Evolutionary conservation across 768 basidiomycete species (phyloP).

Genomic region (Podaxis sp.): DNA sequence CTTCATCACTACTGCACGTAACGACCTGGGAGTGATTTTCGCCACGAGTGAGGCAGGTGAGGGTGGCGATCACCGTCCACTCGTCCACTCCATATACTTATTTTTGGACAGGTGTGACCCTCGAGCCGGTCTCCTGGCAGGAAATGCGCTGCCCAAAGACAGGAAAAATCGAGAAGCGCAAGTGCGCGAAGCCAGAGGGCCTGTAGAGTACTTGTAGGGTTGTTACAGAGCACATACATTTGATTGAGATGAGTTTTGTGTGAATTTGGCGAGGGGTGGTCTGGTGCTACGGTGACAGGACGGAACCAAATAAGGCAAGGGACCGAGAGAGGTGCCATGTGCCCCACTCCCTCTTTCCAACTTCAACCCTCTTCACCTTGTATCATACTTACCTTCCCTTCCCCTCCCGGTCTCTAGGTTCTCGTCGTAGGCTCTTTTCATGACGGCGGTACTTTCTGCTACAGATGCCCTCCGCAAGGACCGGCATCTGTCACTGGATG

Average conservation of each 20-base stretch:
- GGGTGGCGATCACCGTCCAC: slow-evolving; percentile 16
- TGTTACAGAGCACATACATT: neutral
- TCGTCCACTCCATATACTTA: neutral
- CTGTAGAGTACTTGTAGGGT: slow-evolving; percentile 29
- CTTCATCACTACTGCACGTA: slow-evolving; percentile 86
- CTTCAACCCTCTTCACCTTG: slow-evolving; percentile 10
- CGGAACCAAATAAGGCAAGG: slow-evolving; percentile 26
- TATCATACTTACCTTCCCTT: slow-evolving; percentile 3
- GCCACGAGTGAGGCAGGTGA: slow-evolving; percentile 83
- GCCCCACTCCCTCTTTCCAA: slow-evolving; percentile 2
- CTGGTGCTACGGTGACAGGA: slow-evolving; percentile 7
- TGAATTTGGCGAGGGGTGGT: neutral
- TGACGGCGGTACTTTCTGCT: slow-evolving; percentile 65
- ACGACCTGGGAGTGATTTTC: slow-evolving; percentile 89
- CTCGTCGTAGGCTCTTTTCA: slow-evolving; percentile 19
- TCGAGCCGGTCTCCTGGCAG: slow-evolving; percentile 87
- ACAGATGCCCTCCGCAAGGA: slow-evolving; percentile 57
- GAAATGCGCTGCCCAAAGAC: slow-evolving; percentile 88
- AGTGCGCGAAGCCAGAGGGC: slow-evolving; percentile 81
- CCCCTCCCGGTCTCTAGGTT: slow-evolving; percentile 10
- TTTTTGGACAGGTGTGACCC: slow-evolving; percentile 55
- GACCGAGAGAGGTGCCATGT: slow-evolving; percentile 2
- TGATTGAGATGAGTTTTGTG: neutral
- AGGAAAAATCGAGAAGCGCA: slow-evolving; percentile 73
- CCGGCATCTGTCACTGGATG: slow-evolving; percentile 60